A percentile compares a stretch with the other conserved stretches of the same genome.
Conservation (phyloP, 163 green algal genomes). For the Dunaliella salina region DNA sequence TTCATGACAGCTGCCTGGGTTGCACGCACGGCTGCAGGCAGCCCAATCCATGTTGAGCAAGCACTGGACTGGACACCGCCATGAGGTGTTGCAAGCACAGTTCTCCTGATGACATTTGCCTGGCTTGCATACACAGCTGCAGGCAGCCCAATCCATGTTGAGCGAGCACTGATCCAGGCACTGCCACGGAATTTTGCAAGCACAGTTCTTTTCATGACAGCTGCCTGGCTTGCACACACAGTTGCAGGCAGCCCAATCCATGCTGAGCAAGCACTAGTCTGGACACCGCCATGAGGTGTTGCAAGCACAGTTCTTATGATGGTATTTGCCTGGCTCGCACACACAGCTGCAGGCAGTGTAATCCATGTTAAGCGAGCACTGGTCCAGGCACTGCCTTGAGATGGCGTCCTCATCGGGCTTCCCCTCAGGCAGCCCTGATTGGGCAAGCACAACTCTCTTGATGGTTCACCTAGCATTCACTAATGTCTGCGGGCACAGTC, state of each 20-base stretch:
- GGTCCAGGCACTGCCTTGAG: neutral
- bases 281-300: neutral
- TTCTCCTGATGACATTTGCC: too few relatives aligned
- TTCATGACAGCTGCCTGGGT: too few relatives aligned
- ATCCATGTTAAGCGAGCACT: conserved; percentile 22
- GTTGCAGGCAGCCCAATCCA: conserved; percentile 43
- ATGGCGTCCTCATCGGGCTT: neutral
- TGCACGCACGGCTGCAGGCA: too few relatives aligned
- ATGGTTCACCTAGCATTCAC: too few relatives aligned
- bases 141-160: conserved; percentile 49
- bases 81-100: neutral
- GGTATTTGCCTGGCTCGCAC: neutral
- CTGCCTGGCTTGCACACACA: too few relatives aligned
- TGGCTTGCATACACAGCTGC: neutral
- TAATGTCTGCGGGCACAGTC: too few relatives aligned
- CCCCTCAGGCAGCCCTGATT: too few relatives aligned
- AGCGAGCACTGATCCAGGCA: conserved; percentile 12
- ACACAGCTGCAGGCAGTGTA: conserved; percentile 43
- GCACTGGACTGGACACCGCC: conserved; percentile 2
- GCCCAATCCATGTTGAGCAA: conserved; percentile 36
- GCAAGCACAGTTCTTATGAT: too few relatives aligned
- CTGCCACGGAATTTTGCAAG: too few relatives aligned
- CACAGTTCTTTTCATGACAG: too few relatives aligned
- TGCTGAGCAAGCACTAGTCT: conserved; percentile 20
- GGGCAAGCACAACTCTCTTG: too few relatives aligned